These are phyloP conservation scores for Solanum arcanum DNA, from an alignment of 257 asterid genomes.

Conservation along the genomic window DNA sequence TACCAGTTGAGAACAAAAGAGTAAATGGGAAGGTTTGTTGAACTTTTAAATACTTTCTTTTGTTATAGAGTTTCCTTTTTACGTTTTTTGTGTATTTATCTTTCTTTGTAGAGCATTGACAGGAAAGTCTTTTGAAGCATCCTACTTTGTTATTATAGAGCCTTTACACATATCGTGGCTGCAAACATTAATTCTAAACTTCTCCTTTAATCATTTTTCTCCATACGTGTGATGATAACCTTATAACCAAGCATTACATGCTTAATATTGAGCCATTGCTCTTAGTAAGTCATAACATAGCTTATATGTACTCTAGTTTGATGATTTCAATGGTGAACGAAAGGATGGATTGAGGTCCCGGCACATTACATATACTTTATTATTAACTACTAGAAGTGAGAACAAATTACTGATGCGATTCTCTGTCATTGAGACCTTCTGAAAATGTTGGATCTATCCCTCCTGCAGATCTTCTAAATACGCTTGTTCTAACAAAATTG, in stretches of 20 bases:
- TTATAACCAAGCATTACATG: background rate
- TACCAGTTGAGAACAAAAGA: conserved; percentile 42
- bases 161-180: background rate
- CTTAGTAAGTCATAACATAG: background rate
- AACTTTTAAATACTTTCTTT: background rate
- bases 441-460: background rate
- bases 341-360: background rate
- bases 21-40: conserved; percentile 59
- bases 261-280: background rate
- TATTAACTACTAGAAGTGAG: background rate
- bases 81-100: background rate
- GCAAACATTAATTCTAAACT: background rate
- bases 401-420: background rate
- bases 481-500: background rate
- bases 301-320: background rate
- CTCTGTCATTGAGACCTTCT: background rate
- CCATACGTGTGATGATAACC: background rate
- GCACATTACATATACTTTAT: background rate
- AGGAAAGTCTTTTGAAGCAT: background rate
- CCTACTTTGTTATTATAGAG: background rate
- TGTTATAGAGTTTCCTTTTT: background rate
- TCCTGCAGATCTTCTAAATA: background rate
- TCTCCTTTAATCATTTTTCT: background rate
- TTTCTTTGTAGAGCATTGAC: background rate
- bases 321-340: background rate